Percentiles rank a stretch among this genome's conserved stretches.
Conservation (phyloP, 1,284 basidiomycete species). For the Ceratobasidium sp. region DNA sequence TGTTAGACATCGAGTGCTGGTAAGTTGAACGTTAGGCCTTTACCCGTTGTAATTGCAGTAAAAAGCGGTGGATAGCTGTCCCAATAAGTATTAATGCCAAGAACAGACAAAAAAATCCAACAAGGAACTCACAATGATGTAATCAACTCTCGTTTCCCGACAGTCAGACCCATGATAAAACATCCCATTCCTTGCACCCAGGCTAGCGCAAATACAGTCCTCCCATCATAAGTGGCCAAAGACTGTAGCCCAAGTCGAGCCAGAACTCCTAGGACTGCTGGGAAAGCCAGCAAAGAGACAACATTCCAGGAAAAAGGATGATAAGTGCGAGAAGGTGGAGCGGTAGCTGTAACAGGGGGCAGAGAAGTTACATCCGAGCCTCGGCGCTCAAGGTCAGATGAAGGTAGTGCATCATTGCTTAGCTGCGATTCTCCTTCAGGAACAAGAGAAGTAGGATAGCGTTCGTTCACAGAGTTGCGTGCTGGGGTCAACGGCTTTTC, state of each 20-base stretch:
- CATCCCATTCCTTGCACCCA: conserved; percentile 93
- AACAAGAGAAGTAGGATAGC: conserved; percentile 21
- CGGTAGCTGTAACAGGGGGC: conserved; percentile 28
- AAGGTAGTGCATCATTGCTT: background rate
- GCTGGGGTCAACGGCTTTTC: conserved; percentile 7
- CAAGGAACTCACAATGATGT: conserved; percentile 75
- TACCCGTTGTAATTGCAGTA: conserved; percentile 88
- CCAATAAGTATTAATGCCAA: background rate
- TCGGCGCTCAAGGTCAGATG: conserved; percentile 13
- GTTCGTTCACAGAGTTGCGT: background rate
- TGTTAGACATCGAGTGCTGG: background rate
- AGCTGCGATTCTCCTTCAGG: conserved; percentile 2
- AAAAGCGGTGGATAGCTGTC: conserved; percentile 86
- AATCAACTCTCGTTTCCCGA: conserved; percentile 76
- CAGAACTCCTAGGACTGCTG: conserved; percentile 81
- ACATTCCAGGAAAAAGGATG: conserved; percentile 71
- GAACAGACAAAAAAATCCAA: background rate
- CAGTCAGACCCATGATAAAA: conserved; percentile 86
- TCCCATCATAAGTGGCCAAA: conserved; percentile 75
- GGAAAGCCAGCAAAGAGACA: conserved; percentile 76
- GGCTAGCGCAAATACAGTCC: conserved; percentile 82
- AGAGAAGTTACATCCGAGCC: conserved; percentile 10
- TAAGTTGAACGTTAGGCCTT: conserved; percentile 38
- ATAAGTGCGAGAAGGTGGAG: conserved; percentile 49
- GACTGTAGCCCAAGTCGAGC: conserved; percentile 79